phyloP scores from a whole-genome alignment of 2,329 filamentous ascomycete species.

The Pseudogymnoascus sp. region DNA sequence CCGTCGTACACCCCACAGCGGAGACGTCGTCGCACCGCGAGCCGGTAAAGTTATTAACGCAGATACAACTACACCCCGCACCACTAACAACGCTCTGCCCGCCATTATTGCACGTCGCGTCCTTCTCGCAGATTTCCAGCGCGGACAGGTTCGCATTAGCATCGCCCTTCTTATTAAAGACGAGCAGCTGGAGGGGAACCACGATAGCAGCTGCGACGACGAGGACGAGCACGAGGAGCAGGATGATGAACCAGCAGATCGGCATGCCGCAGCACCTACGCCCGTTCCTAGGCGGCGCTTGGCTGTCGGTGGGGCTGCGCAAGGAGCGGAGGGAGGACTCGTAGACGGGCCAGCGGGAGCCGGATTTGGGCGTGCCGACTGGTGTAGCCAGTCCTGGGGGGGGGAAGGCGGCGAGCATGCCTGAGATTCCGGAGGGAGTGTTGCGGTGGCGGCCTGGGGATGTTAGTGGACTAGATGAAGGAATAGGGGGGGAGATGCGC shows the following conservation, averaged over 20 bases:
- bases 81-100: conserved; percentile 65
- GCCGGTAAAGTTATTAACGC: conserved; percentile 77
- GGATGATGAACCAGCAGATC: conserved; percentile 64
- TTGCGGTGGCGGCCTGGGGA: background rate
- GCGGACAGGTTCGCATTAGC: conserved; percentile 28
- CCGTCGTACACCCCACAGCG: conserved; percentile 47
- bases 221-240: conserved; percentile 56
- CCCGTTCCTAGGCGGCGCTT: too few species aligned
- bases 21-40: conserved; percentile 45
- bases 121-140: conserved; percentile 48
- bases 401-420: conserved; percentile 59
- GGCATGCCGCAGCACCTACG: conserved; percentile 79
- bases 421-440: conserved; percentile 35
- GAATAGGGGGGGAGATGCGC: background rate
- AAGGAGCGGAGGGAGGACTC: background rate
- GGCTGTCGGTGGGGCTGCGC: conserved; percentile 17
- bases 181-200: conserved; percentile 61
- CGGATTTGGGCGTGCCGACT: conserved; percentile 27
- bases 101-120: conserved; percentile 66
- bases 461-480: too few species aligned
- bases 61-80: conserved; percentile 74
- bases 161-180: conserved; percentile 43
- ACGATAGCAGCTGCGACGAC: conserved; percentile 75
- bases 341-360: conserved; percentile 28
- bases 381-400: conserved; percentile 46